Evolutionary conservation across 2,329 filamentous ascomycete species (phyloP).

Genomic region (Fusarium continuum): DNA sequence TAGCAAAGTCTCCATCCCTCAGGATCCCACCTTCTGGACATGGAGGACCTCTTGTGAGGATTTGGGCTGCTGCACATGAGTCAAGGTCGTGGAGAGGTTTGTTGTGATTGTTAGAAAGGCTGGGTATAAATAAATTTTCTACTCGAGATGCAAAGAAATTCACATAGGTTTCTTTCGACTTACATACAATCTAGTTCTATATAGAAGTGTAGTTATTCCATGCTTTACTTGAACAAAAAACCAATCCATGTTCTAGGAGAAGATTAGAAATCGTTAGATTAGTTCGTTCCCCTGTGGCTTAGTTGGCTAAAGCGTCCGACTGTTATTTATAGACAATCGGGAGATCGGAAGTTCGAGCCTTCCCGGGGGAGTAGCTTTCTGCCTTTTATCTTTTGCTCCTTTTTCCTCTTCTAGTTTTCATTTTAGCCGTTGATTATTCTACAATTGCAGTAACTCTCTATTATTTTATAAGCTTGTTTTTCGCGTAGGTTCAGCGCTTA

Average conservation of each 20-base stretch:
- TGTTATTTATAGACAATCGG: slow-evolving; percentile 42
- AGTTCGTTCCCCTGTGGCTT: slow-evolving; percentile 38
- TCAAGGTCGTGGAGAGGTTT: background rate
- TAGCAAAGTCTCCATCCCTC: background rate
- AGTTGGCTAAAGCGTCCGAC: slow-evolving; percentile 42
- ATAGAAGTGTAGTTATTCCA: no score
- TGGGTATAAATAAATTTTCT: background rate
- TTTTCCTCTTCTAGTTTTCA: rapidly evolving
- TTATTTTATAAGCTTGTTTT: no score
- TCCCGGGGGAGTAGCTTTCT: slow-evolving; percentile 44
- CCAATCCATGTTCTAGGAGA: no score
- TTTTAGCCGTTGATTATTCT: no score
- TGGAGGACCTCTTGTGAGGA: background rate
- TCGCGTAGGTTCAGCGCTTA: no score
- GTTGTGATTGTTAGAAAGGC: background rate
- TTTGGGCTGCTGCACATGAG: background rate
- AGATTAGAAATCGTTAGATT: background rate
- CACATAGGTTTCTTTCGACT: no score
- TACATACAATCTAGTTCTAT: no score
- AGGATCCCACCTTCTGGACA: background rate
- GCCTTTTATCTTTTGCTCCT: background rate
- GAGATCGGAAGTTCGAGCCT: slow-evolving; percentile 46
- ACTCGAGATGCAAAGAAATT: no score
- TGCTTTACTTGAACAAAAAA: no score
- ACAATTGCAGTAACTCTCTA: no score